Evolutionary conservation across 306 rosid species (phyloP).

Genomic region (Rosa lucieae): DNA sequence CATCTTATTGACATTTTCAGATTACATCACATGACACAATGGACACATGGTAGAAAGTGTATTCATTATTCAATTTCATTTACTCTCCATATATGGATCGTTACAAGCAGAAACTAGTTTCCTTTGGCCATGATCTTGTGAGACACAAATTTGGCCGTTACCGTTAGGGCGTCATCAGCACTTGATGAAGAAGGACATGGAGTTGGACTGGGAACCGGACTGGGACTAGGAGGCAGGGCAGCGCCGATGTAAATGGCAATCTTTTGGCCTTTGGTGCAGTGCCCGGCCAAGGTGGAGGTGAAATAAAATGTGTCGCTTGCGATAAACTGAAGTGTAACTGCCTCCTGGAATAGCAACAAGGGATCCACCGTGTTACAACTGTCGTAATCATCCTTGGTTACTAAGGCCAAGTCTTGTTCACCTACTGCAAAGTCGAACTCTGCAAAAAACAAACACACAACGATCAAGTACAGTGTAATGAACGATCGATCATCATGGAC

Average conservation of each 20-base stretch:
- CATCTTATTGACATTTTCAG: not conserved
- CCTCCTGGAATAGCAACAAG: not conserved
- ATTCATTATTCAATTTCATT: not conserved
- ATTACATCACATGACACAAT: not conserved
- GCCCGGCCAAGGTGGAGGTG: conserved; percentile 18
- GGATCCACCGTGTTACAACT: not conserved
- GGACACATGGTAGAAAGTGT: not conserved
- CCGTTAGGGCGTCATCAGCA: not conserved
- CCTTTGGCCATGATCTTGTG: not conserved
- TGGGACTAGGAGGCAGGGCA: not conserved
- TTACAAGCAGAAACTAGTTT: not conserved
- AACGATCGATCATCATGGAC: not conserved
- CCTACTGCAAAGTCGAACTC: not conserved
- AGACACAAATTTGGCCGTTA: not conserved
- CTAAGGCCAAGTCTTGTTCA: conserved; percentile 5
- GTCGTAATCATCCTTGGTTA: not conserved
- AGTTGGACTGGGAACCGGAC: not conserved
- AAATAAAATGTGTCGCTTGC: not conserved
- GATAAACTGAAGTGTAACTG: not conserved
- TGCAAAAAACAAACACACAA: not conserved
- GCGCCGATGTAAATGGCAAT: not conserved
- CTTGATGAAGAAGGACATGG: conserved; percentile 7
- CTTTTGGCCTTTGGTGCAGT: conserved; percentile 24
- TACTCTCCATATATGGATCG: not conserved
- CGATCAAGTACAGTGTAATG: not conserved